A percentile compares a stretch with the other conserved stretches of the same genome.
phyloP scores from a whole-genome alignment of 2,329 filamentous ascomycete species.

The Neopestalotiopsis rosae region DNA sequence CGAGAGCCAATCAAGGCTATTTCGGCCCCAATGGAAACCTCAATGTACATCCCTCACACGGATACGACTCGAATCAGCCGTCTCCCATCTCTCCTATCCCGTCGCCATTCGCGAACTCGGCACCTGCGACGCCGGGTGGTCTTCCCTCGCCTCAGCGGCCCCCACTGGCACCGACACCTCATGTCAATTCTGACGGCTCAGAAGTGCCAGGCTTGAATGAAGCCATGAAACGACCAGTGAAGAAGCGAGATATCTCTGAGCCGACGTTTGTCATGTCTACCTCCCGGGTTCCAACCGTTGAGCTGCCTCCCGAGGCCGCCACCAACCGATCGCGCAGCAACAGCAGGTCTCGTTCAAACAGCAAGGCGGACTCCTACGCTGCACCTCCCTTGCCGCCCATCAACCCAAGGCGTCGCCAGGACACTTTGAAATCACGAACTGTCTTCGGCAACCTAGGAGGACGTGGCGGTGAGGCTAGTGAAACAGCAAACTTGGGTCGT shows the following conservation, averaged over 20 bases:
- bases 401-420: slow-evolving; percentile 57
- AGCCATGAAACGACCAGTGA: slow-evolving; percentile 46
- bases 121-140: slow-evolving; percentile 39
- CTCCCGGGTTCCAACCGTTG: slow-evolving; percentile 49
- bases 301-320: slow-evolving; percentile 40
- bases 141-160: slow-evolving; percentile 40
- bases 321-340: slow-evolving; percentile 40
- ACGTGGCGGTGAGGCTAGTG: slow-evolving; percentile 39
- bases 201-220: slow-evolving; percentile 41
- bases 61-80: slow-evolving; percentile 45
- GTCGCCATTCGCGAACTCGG: slow-evolving; percentile 39
- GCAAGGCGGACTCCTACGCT: slow-evolving; percentile 40
- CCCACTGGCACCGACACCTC: slow-evolving; percentile 36
- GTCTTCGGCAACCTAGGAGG: slow-evolving; percentile 43
- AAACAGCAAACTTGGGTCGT: slow-evolving; percentile 31
- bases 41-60: slow-evolving; percentile 37
- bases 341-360: slow-evolving; percentile 45
- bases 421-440: slow-evolving; percentile 44
- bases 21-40: slow-evolving; percentile 39
- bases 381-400: slow-evolving; percentile 62
- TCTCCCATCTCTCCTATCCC: slow-evolving; percentile 53
- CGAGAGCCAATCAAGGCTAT: slow-evolving; percentile 29
- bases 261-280: slow-evolving; percentile 53
- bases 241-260: slow-evolving; percentile 56
- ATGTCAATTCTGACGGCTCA: slow-evolving; percentile 28